phyloP scores from a whole-genome alignment of 495 filamentous ascomycete species.

The Penicillium egyptiacum region DNA sequence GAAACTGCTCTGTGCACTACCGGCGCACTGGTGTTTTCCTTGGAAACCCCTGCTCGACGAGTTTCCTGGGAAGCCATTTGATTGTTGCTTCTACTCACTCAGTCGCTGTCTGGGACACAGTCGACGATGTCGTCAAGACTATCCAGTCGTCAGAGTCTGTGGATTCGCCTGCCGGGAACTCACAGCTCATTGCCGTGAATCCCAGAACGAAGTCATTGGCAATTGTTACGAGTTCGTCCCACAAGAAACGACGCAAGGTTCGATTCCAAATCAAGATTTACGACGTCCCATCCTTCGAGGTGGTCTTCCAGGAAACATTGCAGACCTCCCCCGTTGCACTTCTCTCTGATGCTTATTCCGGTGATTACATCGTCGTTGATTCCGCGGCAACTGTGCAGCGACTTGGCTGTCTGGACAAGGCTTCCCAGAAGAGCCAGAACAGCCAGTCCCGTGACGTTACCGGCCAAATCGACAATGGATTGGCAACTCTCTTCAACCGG shows the following conservation, averaged over 20 bases:
- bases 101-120: constrained; percentile 45
- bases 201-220: constrained; percentile 39
- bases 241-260: constrained; percentile 28
- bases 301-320: constrained; percentile 31
- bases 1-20: constrained; percentile 34
- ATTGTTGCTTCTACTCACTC: constrained; percentile 39
- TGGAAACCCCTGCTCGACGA: constrained; percentile 31
- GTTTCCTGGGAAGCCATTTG: constrained; percentile 39
- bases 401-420: constrained; percentile 58
- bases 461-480: constrained; percentile 48
- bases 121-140: constrained; percentile 40
- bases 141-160: constrained; percentile 19
- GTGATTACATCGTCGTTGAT: constrained; percentile 60
- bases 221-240: constrained; percentile 20
- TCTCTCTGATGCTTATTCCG: constrained; percentile 45
- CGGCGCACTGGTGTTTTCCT: constrained; percentile 34
- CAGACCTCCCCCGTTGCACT: constrained; percentile 34
- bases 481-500: constrained; percentile 50
- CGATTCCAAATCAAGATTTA: constrained; percentile 37
- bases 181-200: constrained; percentile 40
- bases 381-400: constrained; percentile 39
- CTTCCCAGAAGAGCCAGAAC: constrained; percentile 47
- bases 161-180: constrained; percentile 3
- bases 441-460: constrained; percentile 39
- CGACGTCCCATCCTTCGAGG: constrained; percentile 35